Percentiles rank a stretch among this genome's conserved stretches.
Conservation (phyloP, 140 eudicot species). For the Anethum foeniculum region DNA sequence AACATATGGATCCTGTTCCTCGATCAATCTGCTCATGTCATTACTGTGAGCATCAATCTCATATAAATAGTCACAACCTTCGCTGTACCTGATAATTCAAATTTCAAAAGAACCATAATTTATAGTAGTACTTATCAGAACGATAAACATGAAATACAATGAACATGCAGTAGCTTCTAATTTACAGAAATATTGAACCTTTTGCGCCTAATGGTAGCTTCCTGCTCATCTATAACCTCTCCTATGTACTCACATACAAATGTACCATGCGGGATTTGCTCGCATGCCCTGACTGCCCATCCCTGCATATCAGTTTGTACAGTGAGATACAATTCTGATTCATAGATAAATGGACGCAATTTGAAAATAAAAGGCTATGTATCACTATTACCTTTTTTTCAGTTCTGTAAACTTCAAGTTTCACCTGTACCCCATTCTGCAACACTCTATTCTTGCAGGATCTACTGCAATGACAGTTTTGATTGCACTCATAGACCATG, state of each 20-base stretch:
- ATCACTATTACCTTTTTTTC: slow-evolving; percentile 55
- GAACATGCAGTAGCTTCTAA: slow-evolving; percentile 5
- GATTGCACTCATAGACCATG: slow-evolving; percentile 89
- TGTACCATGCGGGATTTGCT: slow-evolving; percentile 65
- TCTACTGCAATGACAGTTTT: slow-evolving; percentile 60
- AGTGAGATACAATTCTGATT: neutral
- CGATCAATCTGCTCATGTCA: slow-evolving; percentile 68
- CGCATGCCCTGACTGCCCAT: slow-evolving; percentile 91
- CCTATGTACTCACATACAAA: slow-evolving; percentile 91
- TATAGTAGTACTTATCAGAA: neutral
- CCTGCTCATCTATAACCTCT: slow-evolving; percentile 74
- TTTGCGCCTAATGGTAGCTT: slow-evolving; percentile 70
- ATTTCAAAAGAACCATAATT: neutral
- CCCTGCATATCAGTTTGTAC: slow-evolving; percentile 49
- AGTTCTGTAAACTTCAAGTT: slow-evolving; percentile 80
- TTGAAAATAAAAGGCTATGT: neutral
- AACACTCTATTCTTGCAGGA: slow-evolving; percentile 83
- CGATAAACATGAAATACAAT: neutral
- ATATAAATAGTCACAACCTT: slow-evolving; percentile 51
- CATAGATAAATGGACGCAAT: neutral
- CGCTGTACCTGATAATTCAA: slow-evolving; percentile 42
- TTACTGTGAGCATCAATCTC: slow-evolving; percentile 62
- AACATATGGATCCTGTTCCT: slow-evolving; percentile 55
- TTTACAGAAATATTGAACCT: slow-evolving; percentile 42
- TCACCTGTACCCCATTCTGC: slow-evolving; percentile 78